A percentile compares a stretch with the other conserved stretches of the same genome.
These are phyloP conservation scores for Pseudocercospora fijiensis DNA, from an alignment of 2,329 filamentous ascomycete genomes.

Conservation along the genomic window DNA sequence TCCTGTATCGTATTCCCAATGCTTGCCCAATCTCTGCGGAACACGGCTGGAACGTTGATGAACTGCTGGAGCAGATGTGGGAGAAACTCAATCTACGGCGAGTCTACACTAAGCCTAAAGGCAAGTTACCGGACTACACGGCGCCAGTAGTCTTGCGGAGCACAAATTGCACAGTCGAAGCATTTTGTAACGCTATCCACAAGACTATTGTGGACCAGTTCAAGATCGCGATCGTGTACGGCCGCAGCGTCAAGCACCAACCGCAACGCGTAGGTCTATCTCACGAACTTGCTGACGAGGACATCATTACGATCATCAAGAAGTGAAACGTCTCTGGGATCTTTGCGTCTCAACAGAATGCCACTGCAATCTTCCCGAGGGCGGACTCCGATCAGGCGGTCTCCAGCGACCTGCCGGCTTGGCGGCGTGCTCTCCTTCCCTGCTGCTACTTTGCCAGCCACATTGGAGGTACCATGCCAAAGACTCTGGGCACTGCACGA, in stretches of 20 bases:
- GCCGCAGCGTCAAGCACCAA: conserved; percentile 97
- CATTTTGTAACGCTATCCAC: conserved; percentile 98
- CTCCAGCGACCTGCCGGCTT: neutral
- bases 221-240: conserved; percentile 92
- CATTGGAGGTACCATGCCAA: neutral
- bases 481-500: neutral
- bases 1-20: conserved; percentile 95
- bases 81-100: conserved; percentile 88
- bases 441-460: neutral
- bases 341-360: neutral
- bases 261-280: conserved; percentile 88
- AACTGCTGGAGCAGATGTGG: conserved; percentile 98
- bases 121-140: conserved; percentile 87
- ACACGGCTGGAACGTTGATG: conserved; percentile 93
- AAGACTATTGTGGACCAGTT: conserved; percentile 95
- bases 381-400: neutral
- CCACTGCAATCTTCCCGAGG: neutral
- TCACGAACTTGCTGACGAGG: conserved; percentile 92
- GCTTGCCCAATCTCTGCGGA: conserved; percentile 96
- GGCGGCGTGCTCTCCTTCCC: neutral
- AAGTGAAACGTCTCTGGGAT: conserved; percentile 24
- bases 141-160: conserved; percentile 85
- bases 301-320: conserved; percentile 63
- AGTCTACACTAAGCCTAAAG: conserved; percentile 98
- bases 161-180: conserved; percentile 83